These are phyloP conservation scores for Ophiostoma sp. DNA, from an alignment of 2,329 filamentous ascomycete genomes.

Conservation along the genomic window DNA sequence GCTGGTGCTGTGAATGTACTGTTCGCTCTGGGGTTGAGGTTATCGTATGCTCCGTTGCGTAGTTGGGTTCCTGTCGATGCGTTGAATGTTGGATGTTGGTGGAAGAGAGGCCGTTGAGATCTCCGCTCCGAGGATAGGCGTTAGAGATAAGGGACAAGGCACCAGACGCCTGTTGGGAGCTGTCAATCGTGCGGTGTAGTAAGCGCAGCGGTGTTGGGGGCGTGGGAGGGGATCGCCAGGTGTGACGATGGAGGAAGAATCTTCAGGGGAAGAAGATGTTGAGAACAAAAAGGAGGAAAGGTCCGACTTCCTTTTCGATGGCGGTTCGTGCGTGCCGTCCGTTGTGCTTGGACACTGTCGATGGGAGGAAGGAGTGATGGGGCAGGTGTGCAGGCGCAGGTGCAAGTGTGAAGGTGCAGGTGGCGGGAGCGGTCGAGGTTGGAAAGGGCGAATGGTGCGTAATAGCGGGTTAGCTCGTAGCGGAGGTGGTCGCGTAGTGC, in stretches of 20 bases:
- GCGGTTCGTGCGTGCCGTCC: slow-evolving; percentile 12
- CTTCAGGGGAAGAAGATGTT: neutral
- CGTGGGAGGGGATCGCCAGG: neutral
- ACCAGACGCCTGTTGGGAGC: neutral
- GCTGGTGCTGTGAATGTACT: neutral
- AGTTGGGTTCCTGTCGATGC: neutral
- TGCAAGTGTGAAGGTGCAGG: neutral
- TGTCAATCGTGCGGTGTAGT: slow-evolving; percentile 4
- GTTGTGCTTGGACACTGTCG: neutral
- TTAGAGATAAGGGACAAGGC: neutral
- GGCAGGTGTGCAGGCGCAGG: neutral
- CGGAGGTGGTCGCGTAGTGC: neutral
- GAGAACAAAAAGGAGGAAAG: neutral
- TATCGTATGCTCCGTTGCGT: neutral
- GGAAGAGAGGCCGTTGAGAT: neutral
- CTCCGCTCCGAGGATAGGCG: slow-evolving; percentile 15
- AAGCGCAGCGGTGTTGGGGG: neutral
- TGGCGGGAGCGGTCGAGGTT: slow-evolving; percentile 5
- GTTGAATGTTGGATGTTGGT: neutral
- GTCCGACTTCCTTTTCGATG: neutral
- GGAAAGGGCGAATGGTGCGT: slow-evolving; percentile 8
- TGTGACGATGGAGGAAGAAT: neutral
- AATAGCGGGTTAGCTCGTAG: neutral
- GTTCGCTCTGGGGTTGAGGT: neutral
- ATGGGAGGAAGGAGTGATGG: slow-evolving; percentile 6